These are phyloP conservation scores for Jaltomata sinuosa DNA, from an alignment of 257 asterid genomes.

Conservation along the genomic window DNA sequence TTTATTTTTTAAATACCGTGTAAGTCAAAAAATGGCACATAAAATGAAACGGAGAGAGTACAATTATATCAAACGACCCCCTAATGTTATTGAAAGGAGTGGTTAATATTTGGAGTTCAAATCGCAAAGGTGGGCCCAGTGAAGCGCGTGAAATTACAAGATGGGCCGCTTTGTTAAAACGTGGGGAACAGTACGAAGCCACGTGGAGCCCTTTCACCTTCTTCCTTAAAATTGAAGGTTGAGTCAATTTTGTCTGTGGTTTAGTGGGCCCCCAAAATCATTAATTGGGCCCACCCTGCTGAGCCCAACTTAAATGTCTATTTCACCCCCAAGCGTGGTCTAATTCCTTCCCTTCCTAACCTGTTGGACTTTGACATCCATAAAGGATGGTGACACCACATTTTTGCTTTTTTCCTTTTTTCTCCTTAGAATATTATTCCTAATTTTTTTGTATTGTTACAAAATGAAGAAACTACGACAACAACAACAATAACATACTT, in stretches of 20 bases:
- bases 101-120: too few species aligned
- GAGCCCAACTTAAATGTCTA: neutral
- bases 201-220: neutral
- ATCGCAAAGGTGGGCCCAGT: neutral
- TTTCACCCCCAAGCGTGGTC: neutral
- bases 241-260: neutral
- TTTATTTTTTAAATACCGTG: too few species aligned
- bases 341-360: neutral
- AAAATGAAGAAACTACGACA: too few species aligned
- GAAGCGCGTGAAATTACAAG: neutral
- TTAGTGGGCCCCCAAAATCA: neutral
- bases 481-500: too few species aligned
- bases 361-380: neutral
- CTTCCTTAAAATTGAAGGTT: neutral
- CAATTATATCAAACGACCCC: too few species aligned
- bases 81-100: too few species aligned
- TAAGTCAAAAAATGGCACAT: too few species aligned
- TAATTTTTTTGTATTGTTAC: neutral
- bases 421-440: neutral
- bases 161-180: neutral
- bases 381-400: neutral
- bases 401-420: neutral
- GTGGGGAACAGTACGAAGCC: neutral
- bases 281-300: neutral
- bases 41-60: too few species aligned